phyloP scores from a whole-genome alignment of 805 yeast species.

The Cyberlindnera mrakii region DNA sequence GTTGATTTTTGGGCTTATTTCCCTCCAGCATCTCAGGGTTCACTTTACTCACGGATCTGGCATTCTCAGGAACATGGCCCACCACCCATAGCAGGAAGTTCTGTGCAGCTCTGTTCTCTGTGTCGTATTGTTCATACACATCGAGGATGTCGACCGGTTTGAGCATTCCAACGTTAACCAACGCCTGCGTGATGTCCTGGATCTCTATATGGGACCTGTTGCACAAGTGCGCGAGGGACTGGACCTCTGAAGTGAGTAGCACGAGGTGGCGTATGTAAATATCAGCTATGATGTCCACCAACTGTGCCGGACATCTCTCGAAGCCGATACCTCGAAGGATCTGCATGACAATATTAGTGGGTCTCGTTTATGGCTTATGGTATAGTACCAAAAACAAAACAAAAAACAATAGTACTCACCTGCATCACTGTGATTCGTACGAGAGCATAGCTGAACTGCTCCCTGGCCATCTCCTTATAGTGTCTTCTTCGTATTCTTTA shows the following conservation, averaged over 20 bases:
- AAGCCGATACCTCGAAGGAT: conserved; percentile 77
- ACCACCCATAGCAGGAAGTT: conserved; percentile 54
- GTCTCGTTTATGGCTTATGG: no score
- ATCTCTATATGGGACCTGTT: conserved; percentile 41
- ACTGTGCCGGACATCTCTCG: conserved; percentile 66
- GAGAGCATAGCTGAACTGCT: conserved; percentile 41
- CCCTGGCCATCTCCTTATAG: conserved; percentile 13
- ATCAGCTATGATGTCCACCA: conserved; percentile 75
- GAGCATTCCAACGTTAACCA: conserved; percentile 56
- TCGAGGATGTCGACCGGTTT: conserved; percentile 53
- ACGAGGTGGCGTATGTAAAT: conserved; percentile 59
- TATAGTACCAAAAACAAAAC: not conserved
- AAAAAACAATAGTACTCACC: conserved; percentile 18
- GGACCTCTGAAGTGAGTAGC: conserved; percentile 45
- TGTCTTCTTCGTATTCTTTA: not conserved
- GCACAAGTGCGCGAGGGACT: conserved; percentile 42
- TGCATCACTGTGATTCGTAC: conserved; percentile 47
- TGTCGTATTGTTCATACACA: conserved; percentile 42
- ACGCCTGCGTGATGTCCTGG: conserved; percentile 68
- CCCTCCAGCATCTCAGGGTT: conserved; percentile 22
- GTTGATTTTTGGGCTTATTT: conserved; percentile 11
- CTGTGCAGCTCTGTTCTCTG: conserved; percentile 41
- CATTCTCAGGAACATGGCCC: conserved; percentile 37
- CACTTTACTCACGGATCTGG: conserved; percentile 32
- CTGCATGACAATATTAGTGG: conserved; percentile 19